Percentiles rank a stretch among this genome's conserved stretches.
Conservation (phyloP, 768 basidiomycete species). For the Mycena metata region DNA sequence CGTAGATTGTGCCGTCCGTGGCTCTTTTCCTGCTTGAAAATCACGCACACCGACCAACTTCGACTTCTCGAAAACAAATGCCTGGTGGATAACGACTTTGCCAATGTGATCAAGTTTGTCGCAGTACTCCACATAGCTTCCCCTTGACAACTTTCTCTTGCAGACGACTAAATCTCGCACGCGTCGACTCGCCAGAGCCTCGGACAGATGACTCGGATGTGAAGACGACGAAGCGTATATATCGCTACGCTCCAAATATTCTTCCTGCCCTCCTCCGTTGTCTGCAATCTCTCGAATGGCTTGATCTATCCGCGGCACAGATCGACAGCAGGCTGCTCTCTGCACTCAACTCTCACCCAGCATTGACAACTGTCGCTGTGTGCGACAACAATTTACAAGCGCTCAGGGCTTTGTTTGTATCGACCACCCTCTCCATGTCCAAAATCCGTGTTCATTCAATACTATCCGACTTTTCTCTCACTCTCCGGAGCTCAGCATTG, state of each 20-base stretch:
- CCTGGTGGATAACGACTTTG: background rate
- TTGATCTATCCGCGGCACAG: background rate
- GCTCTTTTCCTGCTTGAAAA: constrained; percentile 17
- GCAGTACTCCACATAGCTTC: background rate
- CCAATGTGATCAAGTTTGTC: constrained; percentile 11
- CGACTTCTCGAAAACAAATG: constrained; percentile 1
- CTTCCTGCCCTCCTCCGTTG: constrained; percentile 4
- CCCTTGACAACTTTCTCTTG: background rate
- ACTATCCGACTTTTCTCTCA: background rate
- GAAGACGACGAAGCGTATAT: background rate
- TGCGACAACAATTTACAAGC: background rate
- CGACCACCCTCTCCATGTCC: constrained; percentile 1
- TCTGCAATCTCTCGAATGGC: constrained; percentile 24
- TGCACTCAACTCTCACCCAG: background rate
- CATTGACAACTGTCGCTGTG: background rate
- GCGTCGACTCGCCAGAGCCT: background rate
- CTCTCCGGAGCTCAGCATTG: background rate
- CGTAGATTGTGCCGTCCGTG: constrained; percentile 13
- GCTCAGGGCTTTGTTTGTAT: background rate
- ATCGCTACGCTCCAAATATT: constrained; percentile 8
- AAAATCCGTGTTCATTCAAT: constrained; percentile 11
- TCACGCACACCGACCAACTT: background rate
- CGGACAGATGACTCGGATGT: too few relatives aligned
- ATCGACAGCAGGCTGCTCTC: background rate
- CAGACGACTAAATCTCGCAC: constrained; percentile 17